Base-by-base conservation (phyloP, 768 basidiomycete genomes). In the Naematelia aurantialba region DNA sequence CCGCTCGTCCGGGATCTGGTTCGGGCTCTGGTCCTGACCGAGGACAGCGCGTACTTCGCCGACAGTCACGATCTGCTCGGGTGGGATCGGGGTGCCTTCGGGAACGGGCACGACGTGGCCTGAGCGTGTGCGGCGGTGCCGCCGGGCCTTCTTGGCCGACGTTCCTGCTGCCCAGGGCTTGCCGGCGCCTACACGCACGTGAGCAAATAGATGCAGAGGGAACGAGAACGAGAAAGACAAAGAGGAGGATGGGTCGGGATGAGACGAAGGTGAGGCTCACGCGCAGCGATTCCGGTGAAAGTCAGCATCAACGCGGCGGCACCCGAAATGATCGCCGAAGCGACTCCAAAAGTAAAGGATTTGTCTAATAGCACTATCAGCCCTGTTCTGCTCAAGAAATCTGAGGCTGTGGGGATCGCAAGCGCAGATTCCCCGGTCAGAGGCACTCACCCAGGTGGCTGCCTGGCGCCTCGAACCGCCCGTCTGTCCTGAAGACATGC, bases 131-230 rank as follows among this genome's bases (percentile, higher is more conserved):
- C 75, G 62, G n/a, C 67, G 61, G 55, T 76, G 73, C 59, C 67
- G 52, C 22, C 69, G 57, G 27, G 69, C 63, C 51, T 62, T 60
- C 14, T 62, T 49, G 34, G 70, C 73, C 4, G 73, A 73, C 58
- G 67, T 73, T 5, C 75, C 75, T 10, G 70, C 75, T 17, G 75
- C 75, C 75, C 75, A 76, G n/a, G 66, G 64, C 56, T 72, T 60
- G 8, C 75, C 75, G 45, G 72, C 69, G 46, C 67, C 71, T 72
- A 42, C 12, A 17, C 21, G 22, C 17, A 39, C 21, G 31, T 13
- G 13, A 44, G 53, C 17, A 21, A 44, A n/a, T 39, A 14, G 14
- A 24, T 39, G n/a, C n/a, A 34, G 49, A 11, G 24, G 17, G 22
- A 10, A 14, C 11, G 44, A 21, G 2, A 34, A 17, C 14, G 44